phyloP scores from a whole-genome alignment of 352 stramenopile species.

The Phytophthora pseudosyringae region DNA sequence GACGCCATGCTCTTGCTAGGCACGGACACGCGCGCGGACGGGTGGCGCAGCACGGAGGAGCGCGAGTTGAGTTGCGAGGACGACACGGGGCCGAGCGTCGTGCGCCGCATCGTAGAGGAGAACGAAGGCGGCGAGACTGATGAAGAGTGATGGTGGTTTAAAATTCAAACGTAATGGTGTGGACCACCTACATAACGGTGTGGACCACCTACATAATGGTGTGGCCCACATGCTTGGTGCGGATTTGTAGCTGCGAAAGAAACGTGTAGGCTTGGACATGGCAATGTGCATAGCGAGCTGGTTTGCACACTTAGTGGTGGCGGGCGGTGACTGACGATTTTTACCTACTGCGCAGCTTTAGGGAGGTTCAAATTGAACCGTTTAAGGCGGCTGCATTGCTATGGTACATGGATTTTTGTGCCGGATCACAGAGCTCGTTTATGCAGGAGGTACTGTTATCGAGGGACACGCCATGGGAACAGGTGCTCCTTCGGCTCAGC shows the following conservation, averaged over 20 bases:
- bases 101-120: conserved; percentile 67
- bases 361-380: no score
- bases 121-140: neutral
- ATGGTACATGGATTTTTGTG: neutral
- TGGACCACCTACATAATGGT: neutral
- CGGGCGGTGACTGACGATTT: no score
- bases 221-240: no score
- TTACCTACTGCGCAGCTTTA: no score
- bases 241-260: neutral
- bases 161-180: conserved; percentile 22
- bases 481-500: conserved; percentile 3
- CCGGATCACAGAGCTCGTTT: neutral
- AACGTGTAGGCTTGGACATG: neutral
- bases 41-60: conserved; percentile 40
- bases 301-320: no score
- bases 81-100: conserved; percentile 83
- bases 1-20: conserved; percentile 40
- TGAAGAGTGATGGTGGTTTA: conserved; percentile 14
- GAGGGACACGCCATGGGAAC: conserved; percentile 2
- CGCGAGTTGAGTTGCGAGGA: conserved; percentile 86
- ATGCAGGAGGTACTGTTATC: conserved; percentile 12
- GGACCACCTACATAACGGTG: conserved; percentile 7
- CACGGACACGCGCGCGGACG: conserved; percentile 63
- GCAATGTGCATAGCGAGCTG: no score
- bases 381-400: no score